Evolutionary conservation across 2,329 filamentous ascomycete genomes (phyloP), one percentile per base, ranked within the genome.

Genomic region (Fusarium sp.): DNA sequence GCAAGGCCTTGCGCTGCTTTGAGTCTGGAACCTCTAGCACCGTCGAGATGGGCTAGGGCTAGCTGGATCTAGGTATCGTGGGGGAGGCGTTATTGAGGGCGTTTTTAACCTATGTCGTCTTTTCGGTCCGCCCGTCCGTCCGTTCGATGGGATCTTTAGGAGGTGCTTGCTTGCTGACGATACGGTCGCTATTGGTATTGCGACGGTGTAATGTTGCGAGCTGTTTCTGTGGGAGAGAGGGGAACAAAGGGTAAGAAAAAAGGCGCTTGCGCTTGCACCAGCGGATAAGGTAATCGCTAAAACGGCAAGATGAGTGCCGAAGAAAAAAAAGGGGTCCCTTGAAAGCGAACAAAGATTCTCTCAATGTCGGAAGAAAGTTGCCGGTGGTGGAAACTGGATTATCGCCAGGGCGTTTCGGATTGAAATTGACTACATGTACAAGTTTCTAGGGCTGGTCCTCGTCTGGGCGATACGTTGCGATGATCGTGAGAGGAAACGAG

Each of bases 11-110:
- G 40, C 31, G 24, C 46, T 51, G 46, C 46, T n/a, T 38, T 38
- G 69, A 67, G 74, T 70, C 74, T 76, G 67, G 74, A 75, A 76
- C 70, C n/a, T 73, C 57, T 31, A 51, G 24, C 24, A 51, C 46
- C 16, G 24, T 51, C 24, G 46, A 51, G 46, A 16, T 44, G 40
- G 6, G n/a, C 20, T 16, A 33, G 40, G 74, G 59, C 72, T 66
- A 71, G 64, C 62, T 67, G 61, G 33, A 49, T 64, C 49, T 74
- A 33, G 31, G 31, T 33, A 61, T 71, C 62, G 63, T 68, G 63
- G 66, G 65, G 71, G 53, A 74, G 71, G 69, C 66, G 71, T 64
- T 35, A 51, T 62, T 49, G 29, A 59, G 49, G 58, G 40, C 61
- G 57, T 55, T 59, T 64, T 49, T 49, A 66, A 61, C 46, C 38